These are phyloP conservation scores for Piper betle DNA, from an alignment of 164 flowering plant genomes.

Conservation along the genomic window DNA sequence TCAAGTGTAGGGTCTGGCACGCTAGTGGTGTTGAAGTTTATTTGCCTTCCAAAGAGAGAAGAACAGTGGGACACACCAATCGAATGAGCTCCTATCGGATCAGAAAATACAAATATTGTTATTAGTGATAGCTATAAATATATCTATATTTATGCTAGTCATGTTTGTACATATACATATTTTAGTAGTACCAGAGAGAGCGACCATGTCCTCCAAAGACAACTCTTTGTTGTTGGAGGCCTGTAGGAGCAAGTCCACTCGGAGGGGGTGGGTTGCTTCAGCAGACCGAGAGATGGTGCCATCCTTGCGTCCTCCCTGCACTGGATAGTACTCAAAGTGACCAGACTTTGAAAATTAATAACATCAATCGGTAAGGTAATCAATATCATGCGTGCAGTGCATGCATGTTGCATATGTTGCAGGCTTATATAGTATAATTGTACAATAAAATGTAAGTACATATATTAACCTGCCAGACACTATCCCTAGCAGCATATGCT, in stretches of 20 bases:
- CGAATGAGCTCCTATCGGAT: conserved; percentile 18
- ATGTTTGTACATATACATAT: too few relatives aligned
- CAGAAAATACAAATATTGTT: not conserved
- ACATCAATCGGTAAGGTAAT: conserved; percentile 5
- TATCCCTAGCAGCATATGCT: conserved; percentile 25
- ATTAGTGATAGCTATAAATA: not conserved
- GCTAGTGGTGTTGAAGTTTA: conserved; percentile 13
- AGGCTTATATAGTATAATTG: too few relatives aligned
- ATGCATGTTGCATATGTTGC: too few relatives aligned
- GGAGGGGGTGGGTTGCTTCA: conserved; percentile 15
- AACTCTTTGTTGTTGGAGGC: conserved; percentile 11
- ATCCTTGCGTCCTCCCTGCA: conserved; percentile 28
- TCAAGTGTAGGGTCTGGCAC: conserved; percentile 19
- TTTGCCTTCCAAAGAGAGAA: conserved; percentile 10
- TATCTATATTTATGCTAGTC: not conserved
- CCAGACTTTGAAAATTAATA: conserved; percentile 5
- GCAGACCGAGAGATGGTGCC: conserved; percentile 14
- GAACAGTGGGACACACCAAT: conserved; percentile 21
- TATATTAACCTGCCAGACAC: conserved; percentile 11
- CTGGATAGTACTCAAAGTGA: conserved; percentile 8
- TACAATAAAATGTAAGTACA: not conserved
- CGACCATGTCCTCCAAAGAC: conserved; percentile 16
- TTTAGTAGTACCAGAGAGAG: conserved; percentile 11
- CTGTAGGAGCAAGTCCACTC: conserved; percentile 4
- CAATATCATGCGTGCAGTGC: too few relatives aligned